Base-by-base conservation (phyloP, 345 rosid species). In the Citrus unshiu region DNA sequence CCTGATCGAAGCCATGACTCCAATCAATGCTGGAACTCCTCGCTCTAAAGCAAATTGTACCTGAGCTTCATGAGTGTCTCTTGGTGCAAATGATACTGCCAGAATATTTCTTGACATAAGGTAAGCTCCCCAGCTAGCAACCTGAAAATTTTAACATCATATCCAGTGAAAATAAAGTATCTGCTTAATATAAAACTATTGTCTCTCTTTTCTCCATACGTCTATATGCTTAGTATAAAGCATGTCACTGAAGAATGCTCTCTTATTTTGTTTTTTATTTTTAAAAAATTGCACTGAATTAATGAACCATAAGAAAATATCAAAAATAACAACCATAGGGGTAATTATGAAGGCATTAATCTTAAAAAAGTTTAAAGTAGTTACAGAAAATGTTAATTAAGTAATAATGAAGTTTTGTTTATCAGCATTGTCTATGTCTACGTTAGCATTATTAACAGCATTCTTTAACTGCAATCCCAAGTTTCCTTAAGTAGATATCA, bases 41-140 rank as follows among this genome's bases (percentile, higher is more conserved):
- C 99, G 75, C 72, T 95, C 99, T 3, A 93, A 87, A 21, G 99
- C 99, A 39, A 95, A 95, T 27, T 95, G 99, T 7, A 95, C 99
- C 70, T 95, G 99, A 69, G 96, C 96, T 85, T 91, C 97, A 39
- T 95, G 99, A 19, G 96, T 93, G 81, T 95, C 99, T 69, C 93
- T 90, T 63, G 99, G 99, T 27, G 99, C 99, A 85, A 95, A 93
- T 58, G 99, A 95, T 90, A 92, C 77, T 21, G 98, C 82, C 30
- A 87, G 30, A 21, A 95, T 87, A 88, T 93, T 82, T 77, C 95
- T 82, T 9, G 98, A 87, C 76, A 95, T 65, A 12, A 95, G 92
- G 81, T 91, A 94, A 49, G 98, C 99, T 80, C 99, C 98, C 88
- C 90, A 94, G 70, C 99, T 95, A n/a, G 99, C 99, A 34, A 95